These are phyloP conservation scores for Globisporangium carolinianum DNA, from an alignment of 352 stramenopile genomes.

Conservation along the genomic window DNA sequence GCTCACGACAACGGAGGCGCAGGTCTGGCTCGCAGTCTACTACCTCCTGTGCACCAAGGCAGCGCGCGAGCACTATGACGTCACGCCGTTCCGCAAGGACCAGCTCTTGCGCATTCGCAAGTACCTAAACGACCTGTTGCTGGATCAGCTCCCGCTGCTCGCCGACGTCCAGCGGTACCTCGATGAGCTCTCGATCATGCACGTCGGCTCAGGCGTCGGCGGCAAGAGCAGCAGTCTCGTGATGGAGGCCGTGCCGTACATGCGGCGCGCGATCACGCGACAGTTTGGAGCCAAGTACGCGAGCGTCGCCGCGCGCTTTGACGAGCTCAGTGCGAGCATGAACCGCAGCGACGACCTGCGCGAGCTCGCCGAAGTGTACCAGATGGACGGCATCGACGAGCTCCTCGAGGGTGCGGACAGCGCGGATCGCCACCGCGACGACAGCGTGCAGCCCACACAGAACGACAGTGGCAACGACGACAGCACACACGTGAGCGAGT, in stretches of 20 bases:
- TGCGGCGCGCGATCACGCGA: constrained; percentile 47
- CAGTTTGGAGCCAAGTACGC: constrained; percentile 29
- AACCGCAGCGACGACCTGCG: constrained; percentile 53
- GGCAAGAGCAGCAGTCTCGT: constrained; percentile 50
- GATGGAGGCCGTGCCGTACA: constrained; percentile 74
- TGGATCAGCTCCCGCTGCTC: constrained; percentile 95
- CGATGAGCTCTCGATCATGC: constrained; percentile 92
- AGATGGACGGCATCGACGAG: constrained; percentile 76
- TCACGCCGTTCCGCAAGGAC: constrained; percentile 93
- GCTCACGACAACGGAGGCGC: constrained; percentile 91
- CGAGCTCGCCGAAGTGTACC: constrained; percentile 65
- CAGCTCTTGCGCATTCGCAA: constrained; percentile 91
- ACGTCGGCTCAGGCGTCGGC: constrained; percentile 32
- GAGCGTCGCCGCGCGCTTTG: constrained; percentile 38
- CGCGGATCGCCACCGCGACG: neutral
- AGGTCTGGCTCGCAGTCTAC: constrained; percentile 94
- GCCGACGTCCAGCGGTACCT: constrained; percentile 91
- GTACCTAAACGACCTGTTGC: constrained; percentile 92
- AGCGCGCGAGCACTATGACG: constrained; percentile 90
- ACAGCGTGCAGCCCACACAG: neutral
- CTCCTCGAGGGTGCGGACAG: constrained; percentile 36
- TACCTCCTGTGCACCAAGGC: constrained; percentile 90
- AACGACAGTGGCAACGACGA: constrained; percentile 12
- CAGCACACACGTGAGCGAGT: neutral
- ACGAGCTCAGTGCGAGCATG: constrained; percentile 33